phyloP scores from a whole-genome alignment of 768 basidiomycete species.

The Boletus rubescentipes region DNA sequence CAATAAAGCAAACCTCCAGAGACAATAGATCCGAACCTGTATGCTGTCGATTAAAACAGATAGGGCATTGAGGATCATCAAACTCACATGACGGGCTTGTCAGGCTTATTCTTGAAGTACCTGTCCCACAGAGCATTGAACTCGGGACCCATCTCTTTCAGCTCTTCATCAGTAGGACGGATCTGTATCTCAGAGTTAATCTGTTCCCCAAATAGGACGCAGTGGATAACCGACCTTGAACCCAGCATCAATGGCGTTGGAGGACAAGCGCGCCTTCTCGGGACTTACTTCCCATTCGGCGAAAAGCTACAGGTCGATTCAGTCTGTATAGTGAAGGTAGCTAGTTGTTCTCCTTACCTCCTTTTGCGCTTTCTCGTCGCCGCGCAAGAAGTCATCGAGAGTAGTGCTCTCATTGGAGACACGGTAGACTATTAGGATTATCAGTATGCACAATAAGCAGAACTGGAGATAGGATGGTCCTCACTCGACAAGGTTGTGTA shows the following conservation, averaged over 20 bases:
- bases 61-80: neutral
- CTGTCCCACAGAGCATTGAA: conserved; percentile 66
- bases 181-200: conserved; percentile 40
- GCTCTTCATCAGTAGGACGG: conserved; percentile 64
- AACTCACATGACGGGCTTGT: conserved; percentile 70
- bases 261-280: conserved; percentile 65
- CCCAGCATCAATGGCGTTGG: conserved; percentile 73
- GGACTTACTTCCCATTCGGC: conserved; percentile 65
- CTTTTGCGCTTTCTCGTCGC: conserved; percentile 54
- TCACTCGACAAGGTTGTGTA: conserved; percentile 66
- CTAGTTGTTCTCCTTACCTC: conserved; percentile 38
- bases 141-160: conserved; percentile 78
- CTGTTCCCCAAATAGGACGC: neutral
- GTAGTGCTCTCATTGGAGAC: conserved; percentile 65
- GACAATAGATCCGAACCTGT: conserved; percentile 64
- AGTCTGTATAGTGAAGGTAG: neutral
- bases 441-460: neutral
- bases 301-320: conserved; percentile 41
- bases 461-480: conserved; percentile 12
- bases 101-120: conserved; percentile 79
- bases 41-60: neutral
- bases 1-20: conserved; percentile 44
- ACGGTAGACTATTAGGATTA: conserved; percentile 49
- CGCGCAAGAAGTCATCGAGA: conserved; percentile 68
- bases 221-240: conserved; percentile 51